phyloP scores from a whole-genome alignment of 2,329 filamentous ascomycete species.

The Truncatella angustata region DNA sequence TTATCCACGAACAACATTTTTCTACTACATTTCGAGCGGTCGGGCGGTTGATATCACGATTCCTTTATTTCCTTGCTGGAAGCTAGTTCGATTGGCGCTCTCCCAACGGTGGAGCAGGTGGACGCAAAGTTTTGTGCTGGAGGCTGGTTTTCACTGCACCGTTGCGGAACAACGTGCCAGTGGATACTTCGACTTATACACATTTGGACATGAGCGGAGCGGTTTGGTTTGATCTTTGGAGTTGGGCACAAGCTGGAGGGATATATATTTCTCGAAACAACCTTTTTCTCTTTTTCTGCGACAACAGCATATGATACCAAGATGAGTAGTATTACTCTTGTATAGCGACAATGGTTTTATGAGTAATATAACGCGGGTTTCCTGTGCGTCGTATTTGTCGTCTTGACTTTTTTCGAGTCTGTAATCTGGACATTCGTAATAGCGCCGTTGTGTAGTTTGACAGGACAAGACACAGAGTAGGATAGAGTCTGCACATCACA shows the following conservation, averaged over 20 bases:
- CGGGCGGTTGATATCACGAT: too few relatives aligned
- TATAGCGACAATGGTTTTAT: neutral
- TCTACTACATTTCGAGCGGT: too few relatives aligned
- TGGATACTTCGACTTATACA: neutral
- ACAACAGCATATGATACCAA: conserved; percentile 5
- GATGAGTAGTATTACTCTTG: conserved; percentile 3
- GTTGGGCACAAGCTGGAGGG: too few relatives aligned
- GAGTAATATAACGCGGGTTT: neutral
- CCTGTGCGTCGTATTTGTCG: neutral
- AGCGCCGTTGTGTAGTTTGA: neutral
- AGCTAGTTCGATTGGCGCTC: neutral
- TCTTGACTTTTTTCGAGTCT: neutral
- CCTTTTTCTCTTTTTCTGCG: neutral
- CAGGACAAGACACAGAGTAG: too few relatives aligned
- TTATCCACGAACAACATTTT: too few relatives aligned
- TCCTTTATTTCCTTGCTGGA: neutral
- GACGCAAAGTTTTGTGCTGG: neutral
- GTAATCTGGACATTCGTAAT: neutral
- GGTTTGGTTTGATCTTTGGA: neutral
- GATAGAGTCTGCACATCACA: too few relatives aligned
- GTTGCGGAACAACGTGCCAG: neutral
- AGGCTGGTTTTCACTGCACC: neutral
- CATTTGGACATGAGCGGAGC: neutral
- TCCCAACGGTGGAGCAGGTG: neutral
- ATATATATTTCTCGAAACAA: too few relatives aligned